Base-by-base conservation (phyloP, 2,329 filamentous ascomycete species). In the Setomelanomma holmii region DNA sequence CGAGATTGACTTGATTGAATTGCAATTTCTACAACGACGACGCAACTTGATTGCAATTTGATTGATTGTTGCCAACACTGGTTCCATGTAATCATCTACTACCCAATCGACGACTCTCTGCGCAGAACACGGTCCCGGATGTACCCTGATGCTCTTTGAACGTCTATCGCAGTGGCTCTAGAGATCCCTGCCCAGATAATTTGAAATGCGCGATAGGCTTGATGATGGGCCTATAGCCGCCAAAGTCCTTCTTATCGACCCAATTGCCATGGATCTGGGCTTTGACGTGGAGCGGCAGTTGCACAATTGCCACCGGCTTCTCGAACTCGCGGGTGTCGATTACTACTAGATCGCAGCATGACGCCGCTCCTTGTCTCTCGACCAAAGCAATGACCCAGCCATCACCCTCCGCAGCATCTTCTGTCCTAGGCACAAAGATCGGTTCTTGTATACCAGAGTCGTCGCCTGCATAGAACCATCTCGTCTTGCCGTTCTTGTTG, bases 221-320 rank as follows among this genome's bases (percentile, higher is more conserved):
- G 10, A 14, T 30, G 14, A 30, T 8, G 14, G 27, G 27, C 27
- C 14, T 30, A 8, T 14, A 10, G 2, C 2, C 2, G 14, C 27
- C 27, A 8, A 30, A 30, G 10, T 30, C 27, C 14, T 30, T 30
- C 14, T 8, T 30, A 14, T 30, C 27, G 14, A 88, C 66, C 87
- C 89, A 73, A 35, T 74, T 75, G 0, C 69, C 72, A 44, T 75
- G 70, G 1, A 74, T 54, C 50, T 71, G 67, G 0, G 56, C 51
- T 23, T 67, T 66, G 1, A 68, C 53, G 5, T 61, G 66, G 6
- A 76, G 66, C 5, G 75, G 75, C 21, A 78, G 34, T 53, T 76
- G 61, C 4, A 74, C 61, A 5, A 77, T 56, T 0, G 76, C 75
- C 0, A 74, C 48, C 1, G 75, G 70, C 36, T 59, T 68, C 22